phyloP scores from a whole-genome alignment of 495 filamentous ascomycete species.

The Gamarada debralockiae region DNA sequence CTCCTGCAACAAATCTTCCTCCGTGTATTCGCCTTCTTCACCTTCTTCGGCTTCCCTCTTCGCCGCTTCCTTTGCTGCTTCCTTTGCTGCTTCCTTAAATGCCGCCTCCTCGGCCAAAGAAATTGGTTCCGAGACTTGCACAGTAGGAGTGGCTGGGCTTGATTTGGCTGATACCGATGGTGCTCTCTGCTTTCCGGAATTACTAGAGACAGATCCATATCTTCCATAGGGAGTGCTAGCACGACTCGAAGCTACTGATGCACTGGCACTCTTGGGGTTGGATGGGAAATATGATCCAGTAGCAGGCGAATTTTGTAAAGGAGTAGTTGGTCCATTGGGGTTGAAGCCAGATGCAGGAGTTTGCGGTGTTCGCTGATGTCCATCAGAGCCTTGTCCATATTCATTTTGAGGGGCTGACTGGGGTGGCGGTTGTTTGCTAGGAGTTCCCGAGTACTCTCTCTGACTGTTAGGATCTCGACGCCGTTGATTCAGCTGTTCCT shows the following conservation, averaged over 20 bases:
- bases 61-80: too few species aligned
- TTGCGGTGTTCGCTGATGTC: slow-evolving; percentile 3
- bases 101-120: too few species aligned
- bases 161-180: too few species aligned
- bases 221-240: slow-evolving; percentile 6
- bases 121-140: too few species aligned
- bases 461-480: slow-evolving; percentile 3
- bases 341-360: slow-evolving; percentile 1
- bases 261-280: background rate
- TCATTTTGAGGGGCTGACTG: slow-evolving; percentile 11
- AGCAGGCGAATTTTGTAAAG: background rate
- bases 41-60: background rate
- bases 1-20: slow-evolving; percentile 6
- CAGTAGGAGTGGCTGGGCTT: too few species aligned
- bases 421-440: slow-evolving; percentile 11
- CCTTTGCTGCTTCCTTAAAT: too few species aligned
- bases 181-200: background rate
- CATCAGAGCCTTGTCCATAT: slow-evolving; percentile 3
- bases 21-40: background rate
- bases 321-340: background rate
- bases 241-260: background rate
- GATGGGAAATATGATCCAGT: background rate
- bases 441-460: slow-evolving; percentile 5
- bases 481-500: slow-evolving; percentile 4
- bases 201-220: background rate